Conservation (phyloP, 2,329 filamentous ascomycete species). For the Thelonectria discophora region DNA sequence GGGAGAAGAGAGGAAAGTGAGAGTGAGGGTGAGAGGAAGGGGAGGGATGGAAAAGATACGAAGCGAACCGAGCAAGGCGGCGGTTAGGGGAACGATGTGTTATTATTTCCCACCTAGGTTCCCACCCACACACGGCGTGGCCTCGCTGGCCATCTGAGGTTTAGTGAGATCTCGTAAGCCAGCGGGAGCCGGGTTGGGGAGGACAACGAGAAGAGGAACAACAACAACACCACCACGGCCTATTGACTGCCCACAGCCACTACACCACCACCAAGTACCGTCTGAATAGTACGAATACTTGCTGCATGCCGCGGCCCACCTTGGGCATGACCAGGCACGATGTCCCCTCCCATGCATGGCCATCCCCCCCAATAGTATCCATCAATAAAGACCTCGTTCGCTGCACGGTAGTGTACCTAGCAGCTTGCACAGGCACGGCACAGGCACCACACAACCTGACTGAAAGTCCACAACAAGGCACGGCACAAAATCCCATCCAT, state of each 20-base stretch:
- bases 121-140: constrained; percentile 30
- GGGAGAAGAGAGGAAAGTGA: neutral
- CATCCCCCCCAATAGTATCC: constrained; percentile 5
- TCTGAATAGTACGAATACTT: neutral
- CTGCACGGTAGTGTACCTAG: neutral
- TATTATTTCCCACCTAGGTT: constrained; percentile 31
- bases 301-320: constrained; percentile 5
- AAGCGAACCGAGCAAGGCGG: constrained; percentile 23
- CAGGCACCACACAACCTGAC: neutral
- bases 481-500: constrained; percentile 24
- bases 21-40: constrained; percentile 6
- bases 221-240: neutral
- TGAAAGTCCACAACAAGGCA: neutral
- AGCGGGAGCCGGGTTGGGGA: neutral
- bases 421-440: neutral
- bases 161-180: constrained; percentile 38
- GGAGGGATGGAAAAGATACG: constrained; percentile 8
- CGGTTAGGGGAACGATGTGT: constrained; percentile 29
- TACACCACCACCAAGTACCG: neutral
- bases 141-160: constrained; percentile 32
- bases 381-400: neutral
- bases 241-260: neutral
- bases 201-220: too few relatives aligned
- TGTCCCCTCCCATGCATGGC: constrained; percentile 5
- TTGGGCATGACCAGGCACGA: too few relatives aligned